Conservation (phyloP, 2,329 filamentous ascomycete species). For the Fusarium phyllophilum region DNA sequence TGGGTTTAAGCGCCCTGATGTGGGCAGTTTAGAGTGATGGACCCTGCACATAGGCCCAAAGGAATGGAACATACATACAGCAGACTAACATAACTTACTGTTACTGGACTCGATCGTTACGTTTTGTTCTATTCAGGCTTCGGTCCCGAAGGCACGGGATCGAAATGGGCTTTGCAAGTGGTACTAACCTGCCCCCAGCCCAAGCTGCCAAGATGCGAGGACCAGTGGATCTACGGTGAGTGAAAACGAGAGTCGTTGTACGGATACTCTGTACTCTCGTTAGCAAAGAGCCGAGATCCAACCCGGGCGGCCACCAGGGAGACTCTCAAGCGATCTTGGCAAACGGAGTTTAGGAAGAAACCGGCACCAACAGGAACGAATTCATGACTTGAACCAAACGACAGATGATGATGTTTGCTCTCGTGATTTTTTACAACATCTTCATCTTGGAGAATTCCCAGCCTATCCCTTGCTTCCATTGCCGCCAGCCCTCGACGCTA, state of each 20-base stretch:
- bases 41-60: slow-evolving; percentile 36
- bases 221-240: slow-evolving; percentile 36
- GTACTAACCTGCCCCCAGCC: neutral
- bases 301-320: slow-evolving; percentile 13
- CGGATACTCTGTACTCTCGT: slow-evolving; percentile 6
- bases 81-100: neutral
- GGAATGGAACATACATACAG: slow-evolving; percentile 8
- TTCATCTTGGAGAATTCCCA: slow-evolving; percentile 5
- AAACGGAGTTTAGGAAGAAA: slow-evolving; percentile 15
- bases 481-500: slow-evolving; percentile 35
- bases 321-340: slow-evolving; percentile 37
- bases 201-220: slow-evolving; percentile 19
- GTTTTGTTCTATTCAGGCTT: slow-evolving; percentile 2
- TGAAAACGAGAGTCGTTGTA: slow-evolving; percentile 9
- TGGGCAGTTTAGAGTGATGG: slow-evolving; percentile 29
- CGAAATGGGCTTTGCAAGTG: slow-evolving; percentile 10
- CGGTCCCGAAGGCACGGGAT: slow-evolving; percentile 35
- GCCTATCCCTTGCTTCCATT: slow-evolving; percentile 34
- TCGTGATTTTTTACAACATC: slow-evolving; percentile 2
- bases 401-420: slow-evolving; percentile 3
- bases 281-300: slow-evolving; percentile 35
- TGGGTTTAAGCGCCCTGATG: slow-evolving; percentile 40
- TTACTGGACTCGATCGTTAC: neutral
- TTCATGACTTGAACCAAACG: neutral
- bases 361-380: slow-evolving; percentile 3